phyloP scores from a whole-genome alignment of 2,329 filamentous ascomycete species.

The Chaetomium sp. region DNA sequence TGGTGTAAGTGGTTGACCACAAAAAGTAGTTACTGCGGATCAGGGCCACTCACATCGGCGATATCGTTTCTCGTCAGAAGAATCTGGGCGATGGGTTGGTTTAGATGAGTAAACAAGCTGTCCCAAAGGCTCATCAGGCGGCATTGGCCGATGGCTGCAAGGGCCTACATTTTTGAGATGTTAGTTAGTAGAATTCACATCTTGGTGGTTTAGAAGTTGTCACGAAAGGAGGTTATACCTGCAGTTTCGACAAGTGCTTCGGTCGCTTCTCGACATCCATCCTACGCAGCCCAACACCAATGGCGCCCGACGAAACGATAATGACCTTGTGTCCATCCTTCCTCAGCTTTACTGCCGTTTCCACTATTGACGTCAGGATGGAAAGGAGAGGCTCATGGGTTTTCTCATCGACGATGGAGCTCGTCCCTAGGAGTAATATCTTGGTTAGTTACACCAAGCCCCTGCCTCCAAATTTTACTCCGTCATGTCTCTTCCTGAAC shows the following conservation, averaged over 20 bases:
- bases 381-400: constrained; percentile 90
- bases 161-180: constrained; percentile 46
- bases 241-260: constrained; percentile 82
- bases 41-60: constrained; percentile 60
- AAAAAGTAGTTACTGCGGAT: neutral
- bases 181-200: neutral
- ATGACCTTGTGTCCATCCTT: constrained; percentile 92
- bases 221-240: constrained; percentile 42
- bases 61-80: constrained; percentile 93
- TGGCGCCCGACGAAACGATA: constrained; percentile 94
- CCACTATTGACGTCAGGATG: constrained; percentile 85
- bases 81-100: constrained; percentile 90
- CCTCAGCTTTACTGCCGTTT: constrained; percentile 80
- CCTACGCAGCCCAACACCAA: constrained; percentile 83
- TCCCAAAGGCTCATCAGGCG: constrained; percentile 95
- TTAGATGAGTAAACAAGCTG: constrained; percentile 77
- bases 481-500: no score
- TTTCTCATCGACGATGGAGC: constrained; percentile 96
- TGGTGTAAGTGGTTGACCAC: neutral
- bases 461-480: no score
- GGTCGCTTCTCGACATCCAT: constrained; percentile 86
- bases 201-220: neutral
- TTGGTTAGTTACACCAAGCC: neutral
- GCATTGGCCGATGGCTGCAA: constrained; percentile 94
- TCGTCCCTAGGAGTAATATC: constrained; percentile 63